These are phyloP conservation scores for Atkinsonella hypoxylon DNA, from an alignment of 2,329 filamentous ascomycete genomes.

Conservation along the genomic window DNA sequence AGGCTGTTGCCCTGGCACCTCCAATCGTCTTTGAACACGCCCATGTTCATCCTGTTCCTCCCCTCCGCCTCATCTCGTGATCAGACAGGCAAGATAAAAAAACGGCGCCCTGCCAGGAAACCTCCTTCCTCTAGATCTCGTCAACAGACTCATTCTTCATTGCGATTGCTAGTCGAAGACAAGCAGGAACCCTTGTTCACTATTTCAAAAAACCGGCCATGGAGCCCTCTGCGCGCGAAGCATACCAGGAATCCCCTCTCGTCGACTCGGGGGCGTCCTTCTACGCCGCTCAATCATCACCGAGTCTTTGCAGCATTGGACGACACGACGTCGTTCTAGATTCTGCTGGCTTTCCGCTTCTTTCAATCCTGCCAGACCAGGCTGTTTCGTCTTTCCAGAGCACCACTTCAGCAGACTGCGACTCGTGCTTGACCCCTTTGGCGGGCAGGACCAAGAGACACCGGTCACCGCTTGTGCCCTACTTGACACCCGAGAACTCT, in stretches of 20 bases:
- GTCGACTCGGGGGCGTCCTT: background rate
- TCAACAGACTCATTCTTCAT: no score
- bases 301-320: no score
- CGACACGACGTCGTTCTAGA: background rate
- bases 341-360: background rate
- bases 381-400: background rate
- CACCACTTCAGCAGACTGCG: background rate
- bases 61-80: background rate
- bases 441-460: background rate
- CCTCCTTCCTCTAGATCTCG: no score
- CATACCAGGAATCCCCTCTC: background rate
- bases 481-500: slow-evolving; percentile 4
- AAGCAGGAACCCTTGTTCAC: background rate
- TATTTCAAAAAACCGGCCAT: background rate
- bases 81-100: background rate
- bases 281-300: no score
- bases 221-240: background rate
- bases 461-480: background rate
- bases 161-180: no score
- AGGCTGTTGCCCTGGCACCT: background rate
- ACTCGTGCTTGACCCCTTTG: background rate
- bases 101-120: background rate
- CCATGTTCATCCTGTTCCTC: slow-evolving; percentile 1
- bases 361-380: background rate
- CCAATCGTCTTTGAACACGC: background rate